Evolutionary conservation across 345 rosid genomes (phyloP).

Genomic region (Mangifera indica): DNA sequence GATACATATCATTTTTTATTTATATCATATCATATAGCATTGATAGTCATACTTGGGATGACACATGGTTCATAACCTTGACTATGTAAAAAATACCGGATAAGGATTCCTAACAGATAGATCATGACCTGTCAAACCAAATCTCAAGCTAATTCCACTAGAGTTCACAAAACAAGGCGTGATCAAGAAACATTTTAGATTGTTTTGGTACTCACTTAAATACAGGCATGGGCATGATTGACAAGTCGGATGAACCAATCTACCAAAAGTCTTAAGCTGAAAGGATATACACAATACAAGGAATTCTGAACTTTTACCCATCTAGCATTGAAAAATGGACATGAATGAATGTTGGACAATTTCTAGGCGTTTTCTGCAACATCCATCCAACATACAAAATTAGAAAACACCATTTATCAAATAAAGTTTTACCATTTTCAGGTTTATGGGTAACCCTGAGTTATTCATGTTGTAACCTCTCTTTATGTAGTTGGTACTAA

Average conservation of each 20-base stretch:
- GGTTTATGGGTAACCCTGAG: background rate
- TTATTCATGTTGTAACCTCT: too few species aligned
- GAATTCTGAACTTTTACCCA: background rate
- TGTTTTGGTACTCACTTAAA: too few species aligned
- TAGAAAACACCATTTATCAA: background rate
- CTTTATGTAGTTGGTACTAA: too few species aligned
- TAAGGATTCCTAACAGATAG: background rate
- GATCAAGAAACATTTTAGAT: too few species aligned
- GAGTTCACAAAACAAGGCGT: background rate
- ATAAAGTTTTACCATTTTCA: too few species aligned
- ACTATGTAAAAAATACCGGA: background rate
- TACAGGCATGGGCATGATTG: background rate
- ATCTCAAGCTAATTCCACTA: background rate
- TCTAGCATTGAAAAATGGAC: background rate
- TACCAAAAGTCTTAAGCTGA: background rate
- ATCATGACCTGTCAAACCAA: background rate
- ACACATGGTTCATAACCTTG: background rate
- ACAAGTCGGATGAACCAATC: background rate
- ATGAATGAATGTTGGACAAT: too few species aligned
- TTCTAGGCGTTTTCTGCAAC: background rate
- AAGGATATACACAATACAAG: background rate
- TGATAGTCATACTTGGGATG: too few species aligned
- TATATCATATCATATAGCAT: too few species aligned
- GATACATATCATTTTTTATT: too few species aligned
- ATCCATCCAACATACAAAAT: background rate